These are phyloP conservation scores for Trichophyton verrucosum DNA, from an alignment of 2,329 filamentous ascomycete genomes.

Conservation along the genomic window DNA sequence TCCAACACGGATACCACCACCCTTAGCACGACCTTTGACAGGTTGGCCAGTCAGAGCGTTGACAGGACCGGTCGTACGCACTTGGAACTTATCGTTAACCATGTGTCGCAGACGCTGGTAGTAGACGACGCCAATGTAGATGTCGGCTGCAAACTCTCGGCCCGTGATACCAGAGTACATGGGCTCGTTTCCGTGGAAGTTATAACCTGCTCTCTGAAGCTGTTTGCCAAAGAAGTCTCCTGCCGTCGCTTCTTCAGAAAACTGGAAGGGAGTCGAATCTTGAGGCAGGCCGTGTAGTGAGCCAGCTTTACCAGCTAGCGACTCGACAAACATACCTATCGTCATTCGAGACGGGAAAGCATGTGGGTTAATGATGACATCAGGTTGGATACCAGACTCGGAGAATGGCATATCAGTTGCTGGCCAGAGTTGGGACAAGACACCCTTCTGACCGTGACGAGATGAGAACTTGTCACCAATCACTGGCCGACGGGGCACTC, in stretches of 20 bases:
- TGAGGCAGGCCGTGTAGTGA: constrained; percentile 91
- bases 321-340: constrained; percentile 98
- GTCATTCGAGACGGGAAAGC: constrained; percentile 99
- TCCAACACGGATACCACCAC: constrained; percentile 95
- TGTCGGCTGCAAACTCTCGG: constrained; percentile 84
- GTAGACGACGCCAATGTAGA: constrained; percentile 94
- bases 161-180: constrained; percentile 98
- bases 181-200: constrained; percentile 95
- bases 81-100: constrained; percentile 99
- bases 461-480: constrained; percentile 99
- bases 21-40: constrained; percentile 91
- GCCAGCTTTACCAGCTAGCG: constrained; percentile 85
- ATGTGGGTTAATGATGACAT: constrained; percentile 98
- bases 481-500: constrained; percentile 75
- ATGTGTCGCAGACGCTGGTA: constrained; percentile 97
- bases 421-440: constrained; percentile 92
- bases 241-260: constrained; percentile 82
- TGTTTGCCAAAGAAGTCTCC: constrained; percentile 94
- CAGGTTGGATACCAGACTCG: constrained; percentile 90
- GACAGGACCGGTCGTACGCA: constrained; percentile 86
- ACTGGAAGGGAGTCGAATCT: constrained; percentile 89
- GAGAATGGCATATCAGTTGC: constrained; percentile 90
- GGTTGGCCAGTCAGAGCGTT: constrained; percentile 86
- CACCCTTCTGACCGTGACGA: constrained; percentile 95
- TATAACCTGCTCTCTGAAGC: constrained; percentile 87